Evolutionary conservation across 148 eudicot genomes (phyloP).

Genomic region (Suaeda aralocaspica): DNA sequence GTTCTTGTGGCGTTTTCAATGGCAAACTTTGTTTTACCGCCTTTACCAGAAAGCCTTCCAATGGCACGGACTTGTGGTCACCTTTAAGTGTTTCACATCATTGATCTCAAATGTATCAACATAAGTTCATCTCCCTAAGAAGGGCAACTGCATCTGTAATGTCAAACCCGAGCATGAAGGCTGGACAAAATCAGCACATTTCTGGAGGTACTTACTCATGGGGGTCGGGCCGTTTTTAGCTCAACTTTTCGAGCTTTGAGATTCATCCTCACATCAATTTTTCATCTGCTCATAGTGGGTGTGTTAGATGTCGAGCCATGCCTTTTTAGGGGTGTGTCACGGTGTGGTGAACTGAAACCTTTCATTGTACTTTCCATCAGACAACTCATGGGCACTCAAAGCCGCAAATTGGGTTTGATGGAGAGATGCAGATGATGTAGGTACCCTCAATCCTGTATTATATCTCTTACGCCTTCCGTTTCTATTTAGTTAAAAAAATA

Average conservation of each 20-base stretch:
- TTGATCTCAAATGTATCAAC: slow-evolving; percentile 74
- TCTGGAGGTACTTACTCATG: slow-evolving; percentile 75
- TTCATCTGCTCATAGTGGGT: slow-evolving; percentile 76
- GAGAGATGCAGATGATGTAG: slow-evolving; percentile 25
- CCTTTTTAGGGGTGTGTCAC: slow-evolving; percentile 67
- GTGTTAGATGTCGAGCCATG: slow-evolving; percentile 74
- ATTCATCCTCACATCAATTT: slow-evolving; percentile 80
- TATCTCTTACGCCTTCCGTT: slow-evolving; percentile 18
- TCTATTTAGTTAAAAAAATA: background rate
- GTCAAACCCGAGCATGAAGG: slow-evolving; percentile 83
- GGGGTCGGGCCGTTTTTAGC: slow-evolving; percentile 65
- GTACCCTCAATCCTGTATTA: slow-evolving; percentile 45
- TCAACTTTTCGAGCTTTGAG: slow-evolving; percentile 67
- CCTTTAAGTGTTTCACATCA: slow-evolving; percentile 79
- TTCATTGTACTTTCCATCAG: slow-evolving; percentile 70
- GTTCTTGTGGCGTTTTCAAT: slow-evolving; percentile 85
- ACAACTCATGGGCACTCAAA: slow-evolving; percentile 72
- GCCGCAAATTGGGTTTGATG: slow-evolving; percentile 53
- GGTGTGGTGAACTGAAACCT: slow-evolving; percentile 58
- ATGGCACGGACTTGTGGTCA: slow-evolving; percentile 84
- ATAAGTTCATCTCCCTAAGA: slow-evolving; percentile 63
- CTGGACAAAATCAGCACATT: slow-evolving; percentile 81
- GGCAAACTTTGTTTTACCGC: slow-evolving; percentile 83
- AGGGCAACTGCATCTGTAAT: slow-evolving; percentile 63
- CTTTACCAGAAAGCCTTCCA: slow-evolving; percentile 83